Evolutionary conservation across 768 basidiomycete species (phyloP).

Genomic region (Calvatia gigantea): DNA sequence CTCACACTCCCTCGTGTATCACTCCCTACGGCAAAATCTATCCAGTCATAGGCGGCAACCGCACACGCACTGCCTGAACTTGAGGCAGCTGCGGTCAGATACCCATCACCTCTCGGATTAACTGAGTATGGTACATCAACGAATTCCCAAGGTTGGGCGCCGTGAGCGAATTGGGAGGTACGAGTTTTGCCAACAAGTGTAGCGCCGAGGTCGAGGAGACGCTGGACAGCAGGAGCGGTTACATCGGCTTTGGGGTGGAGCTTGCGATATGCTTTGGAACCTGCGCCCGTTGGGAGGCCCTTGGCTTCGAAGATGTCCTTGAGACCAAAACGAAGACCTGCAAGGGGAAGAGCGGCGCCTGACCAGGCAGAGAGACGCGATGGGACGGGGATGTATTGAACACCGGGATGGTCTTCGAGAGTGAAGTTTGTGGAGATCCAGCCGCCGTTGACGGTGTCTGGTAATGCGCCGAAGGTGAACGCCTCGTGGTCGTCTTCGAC

Average conservation of each 20-base stretch:
- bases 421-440: conserved; percentile 31
- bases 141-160: conserved; percentile 37
- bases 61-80: conserved; percentile 38
- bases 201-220: conserved; percentile 44
- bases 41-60: conserved; percentile 34
- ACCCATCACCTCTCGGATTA: conserved; percentile 35
- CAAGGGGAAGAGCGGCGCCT: conserved; percentile 27
- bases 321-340: conserved; percentile 45
- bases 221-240: conserved; percentile 40
- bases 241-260: conserved; percentile 30
- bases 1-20: conserved; percentile 37
- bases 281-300: conserved; percentile 32
- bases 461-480: conserved; percentile 41
- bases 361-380: conserved; percentile 39
- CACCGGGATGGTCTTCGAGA: conserved; percentile 13
- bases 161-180: conserved; percentile 51
- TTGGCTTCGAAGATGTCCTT: conserved; percentile 40
- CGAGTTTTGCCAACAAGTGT: conserved; percentile 52
- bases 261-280: conserved; percentile 28
- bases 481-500: conserved; percentile 40
- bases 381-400: conserved; percentile 43
- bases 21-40: conserved; percentile 35
- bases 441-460: conserved; percentile 28
- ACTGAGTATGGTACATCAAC: conserved; percentile 31
- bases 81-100: conserved; percentile 33